Percentiles rank a stretch among this genome's conserved stretches.
Evolutionary conservation across 73 alveolate genomes (phyloP).

Genomic region (Tetrahymena elliotti): DNA sequence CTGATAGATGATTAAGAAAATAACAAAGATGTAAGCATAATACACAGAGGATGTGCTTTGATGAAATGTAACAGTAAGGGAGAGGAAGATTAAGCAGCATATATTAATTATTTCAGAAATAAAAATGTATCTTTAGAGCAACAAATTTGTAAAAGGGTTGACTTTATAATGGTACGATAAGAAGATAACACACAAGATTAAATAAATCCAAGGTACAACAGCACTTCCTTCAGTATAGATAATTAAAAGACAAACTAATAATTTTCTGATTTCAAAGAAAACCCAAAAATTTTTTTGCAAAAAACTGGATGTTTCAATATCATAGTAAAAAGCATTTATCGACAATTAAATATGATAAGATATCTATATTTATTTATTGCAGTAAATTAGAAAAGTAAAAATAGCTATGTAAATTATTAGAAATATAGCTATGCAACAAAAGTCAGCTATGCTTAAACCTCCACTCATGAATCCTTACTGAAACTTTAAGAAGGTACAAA

Average conservation of each 20-base stretch:
- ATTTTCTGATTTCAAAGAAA: not conserved
- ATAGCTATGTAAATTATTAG: not conserved
- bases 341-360: not conserved
- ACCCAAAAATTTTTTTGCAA: not conserved
- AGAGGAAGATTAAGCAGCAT: not conserved
- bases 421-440: not conserved
- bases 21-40: not conserved
- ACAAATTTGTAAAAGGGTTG: not conserved
- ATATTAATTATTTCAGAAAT: not conserved
- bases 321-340: not conserved
- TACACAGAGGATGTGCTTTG: not conserved
- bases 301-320: not conserved
- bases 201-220: not conserved
- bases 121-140: not conserved
- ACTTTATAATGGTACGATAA: not conserved
- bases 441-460: not conserved
- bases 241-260: not conserved
- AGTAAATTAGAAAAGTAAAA: not conserved
- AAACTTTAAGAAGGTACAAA: not conserved
- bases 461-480: not conserved
- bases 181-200: not conserved
- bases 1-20: not conserved
- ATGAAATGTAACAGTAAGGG: not conserved
- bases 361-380: not conserved
- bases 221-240: not conserved